Conservation (phyloP, 2,329 filamentous ascomycete genomes). For the Stromatinia cepivora region DNA sequence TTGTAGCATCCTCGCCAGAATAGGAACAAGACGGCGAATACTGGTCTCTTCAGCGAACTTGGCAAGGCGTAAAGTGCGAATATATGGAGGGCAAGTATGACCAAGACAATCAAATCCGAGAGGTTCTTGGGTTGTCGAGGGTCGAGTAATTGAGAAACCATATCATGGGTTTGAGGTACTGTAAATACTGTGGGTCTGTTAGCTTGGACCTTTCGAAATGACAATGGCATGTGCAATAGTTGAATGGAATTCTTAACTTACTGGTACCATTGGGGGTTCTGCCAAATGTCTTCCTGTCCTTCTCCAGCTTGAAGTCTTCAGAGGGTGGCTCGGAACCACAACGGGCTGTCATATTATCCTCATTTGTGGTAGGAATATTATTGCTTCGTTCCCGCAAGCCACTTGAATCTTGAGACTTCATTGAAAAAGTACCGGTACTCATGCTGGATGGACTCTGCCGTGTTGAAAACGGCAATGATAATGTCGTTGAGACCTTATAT, state of each 20-base stretch:
- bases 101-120: slow-evolving; percentile 78
- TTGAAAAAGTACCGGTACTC: slow-evolving; percentile 22
- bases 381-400: slow-evolving; percentile 37
- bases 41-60: slow-evolving; percentile 64
- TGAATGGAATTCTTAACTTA: slow-evolving; percentile 49
- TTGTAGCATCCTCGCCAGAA: slow-evolving; percentile 96
- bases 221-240: background rate
- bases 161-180: slow-evolving; percentile 94
- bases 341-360: slow-evolving; percentile 13
- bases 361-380: slow-evolving; percentile 1
- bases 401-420: slow-evolving; percentile 17
- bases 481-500: slow-evolving; percentile 12
- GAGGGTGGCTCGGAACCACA: slow-evolving; percentile 26
- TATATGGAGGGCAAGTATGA: slow-evolving; percentile 74
- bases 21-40: slow-evolving; percentile 81
- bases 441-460: slow-evolving; percentile 23
- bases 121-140: slow-evolving; percentile 94
- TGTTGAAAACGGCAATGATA: slow-evolving; percentile 21
- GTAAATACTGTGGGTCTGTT: slow-evolving; percentile 70
- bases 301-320: slow-evolving; percentile 41
- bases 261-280: slow-evolving; percentile 87
- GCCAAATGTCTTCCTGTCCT: slow-evolving; percentile 79
- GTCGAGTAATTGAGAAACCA: slow-evolving; percentile 96
- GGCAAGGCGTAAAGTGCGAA: slow-evolving; percentile 74
- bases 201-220: background rate